A percentile compares a stretch with the other conserved stretches of the same genome.
Evolutionary conservation across 2,329 filamentous ascomycete genomes (phyloP).

Genomic region (Dactylellina leptospora): DNA sequence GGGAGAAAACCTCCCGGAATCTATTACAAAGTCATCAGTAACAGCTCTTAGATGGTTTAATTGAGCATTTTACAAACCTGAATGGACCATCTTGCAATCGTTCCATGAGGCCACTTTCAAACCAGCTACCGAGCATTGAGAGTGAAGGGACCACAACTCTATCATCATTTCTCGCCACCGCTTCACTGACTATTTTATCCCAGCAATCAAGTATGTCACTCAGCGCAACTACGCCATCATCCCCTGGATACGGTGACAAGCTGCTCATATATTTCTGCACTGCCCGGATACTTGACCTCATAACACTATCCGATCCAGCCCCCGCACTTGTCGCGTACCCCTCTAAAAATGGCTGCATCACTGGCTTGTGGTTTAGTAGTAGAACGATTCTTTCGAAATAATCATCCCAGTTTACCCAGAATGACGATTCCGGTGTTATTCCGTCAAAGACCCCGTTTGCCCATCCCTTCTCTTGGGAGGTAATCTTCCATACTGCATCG

Average conservation of each 20-base stretch:
- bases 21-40: slow-evolving; percentile 56
- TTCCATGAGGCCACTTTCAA: slow-evolving; percentile 69
- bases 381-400: slow-evolving; percentile 69
- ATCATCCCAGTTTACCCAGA: slow-evolving; percentile 63
- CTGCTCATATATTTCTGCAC: slow-evolving; percentile 65
- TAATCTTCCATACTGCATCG: slow-evolving; percentile 64
- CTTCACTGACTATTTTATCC: slow-evolving; percentile 56
- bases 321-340: slow-evolving; percentile 78
- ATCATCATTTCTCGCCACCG: slow-evolving; percentile 66
- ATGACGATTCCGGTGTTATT: slow-evolving; percentile 43
- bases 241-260: slow-evolving; percentile 56
- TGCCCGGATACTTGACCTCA: slow-evolving; percentile 73
- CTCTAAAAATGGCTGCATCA: slow-evolving; percentile 66
- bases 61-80: slow-evolving; percentile 23
- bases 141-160: slow-evolving; percentile 77
- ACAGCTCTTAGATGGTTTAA: background rate
- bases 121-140: slow-evolving; percentile 56
- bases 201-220: slow-evolving; percentile 58
- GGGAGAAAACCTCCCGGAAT: slow-evolving; percentile 71
- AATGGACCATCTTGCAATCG: slow-evolving; percentile 57
- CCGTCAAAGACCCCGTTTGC: slow-evolving; percentile 47
- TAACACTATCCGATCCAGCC: slow-evolving; percentile 78
- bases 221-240: slow-evolving; percentile 61
- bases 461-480: slow-evolving; percentile 56
- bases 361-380: slow-evolving; percentile 61